Conservation (phyloP, 2,329 filamentous ascomycete species). For the Parasarocladium wereldwijsianum region DNA sequence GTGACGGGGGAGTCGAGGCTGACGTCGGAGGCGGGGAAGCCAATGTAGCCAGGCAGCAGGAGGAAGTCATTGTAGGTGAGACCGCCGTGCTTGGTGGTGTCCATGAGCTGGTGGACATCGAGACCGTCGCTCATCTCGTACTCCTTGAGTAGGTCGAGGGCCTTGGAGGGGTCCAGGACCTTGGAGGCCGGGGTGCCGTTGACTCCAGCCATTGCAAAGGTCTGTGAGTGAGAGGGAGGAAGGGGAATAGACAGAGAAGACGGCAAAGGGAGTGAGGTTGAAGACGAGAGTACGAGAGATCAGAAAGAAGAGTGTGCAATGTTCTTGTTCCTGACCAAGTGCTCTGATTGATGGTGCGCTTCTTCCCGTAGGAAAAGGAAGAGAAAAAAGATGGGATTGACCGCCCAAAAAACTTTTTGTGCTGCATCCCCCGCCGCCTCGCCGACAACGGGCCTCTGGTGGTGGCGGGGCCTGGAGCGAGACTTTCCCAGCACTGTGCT, state of each 20-base stretch:
- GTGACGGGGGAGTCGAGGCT: slow-evolving; percentile 82
- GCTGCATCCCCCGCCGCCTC: slow-evolving; percentile 4
- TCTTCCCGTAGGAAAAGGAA: slow-evolving; percentile 38
- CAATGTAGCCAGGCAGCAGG: slow-evolving; percentile 91
- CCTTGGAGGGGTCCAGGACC: slow-evolving; percentile 59
- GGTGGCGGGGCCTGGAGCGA: slow-evolving; percentile 4
- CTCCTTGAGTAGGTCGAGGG: slow-evolving; percentile 67
- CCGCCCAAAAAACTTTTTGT: slow-evolving; percentile 26
- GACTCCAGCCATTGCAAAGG: slow-evolving; percentile 48
- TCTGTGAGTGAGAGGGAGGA: slow-evolving; percentile 11
- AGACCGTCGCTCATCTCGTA: slow-evolving; percentile 77
- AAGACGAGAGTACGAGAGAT: slow-evolving; percentile 21
- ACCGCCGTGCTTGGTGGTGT: slow-evolving; percentile 83
- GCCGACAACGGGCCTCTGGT: slow-evolving; percentile 3
- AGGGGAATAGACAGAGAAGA: slow-evolving; percentile 12
- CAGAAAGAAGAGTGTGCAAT: slow-evolving; percentile 10
- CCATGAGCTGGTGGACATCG: slow-evolving; percentile 70
- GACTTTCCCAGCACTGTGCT: too few relatives aligned
- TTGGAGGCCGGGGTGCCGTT: slow-evolving; percentile 34
- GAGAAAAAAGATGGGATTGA: slow-evolving; percentile 19
- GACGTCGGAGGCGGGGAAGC: slow-evolving; percentile 86
- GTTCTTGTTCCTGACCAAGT: slow-evolving; percentile 10
- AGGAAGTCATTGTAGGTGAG: slow-evolving; percentile 99
- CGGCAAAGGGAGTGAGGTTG: slow-evolving; percentile 23
- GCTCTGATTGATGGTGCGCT: slow-evolving; percentile 27